Base-by-base conservation (phyloP, 2,329 filamentous ascomycete species). In the Botrytis sinoallii region DNA sequence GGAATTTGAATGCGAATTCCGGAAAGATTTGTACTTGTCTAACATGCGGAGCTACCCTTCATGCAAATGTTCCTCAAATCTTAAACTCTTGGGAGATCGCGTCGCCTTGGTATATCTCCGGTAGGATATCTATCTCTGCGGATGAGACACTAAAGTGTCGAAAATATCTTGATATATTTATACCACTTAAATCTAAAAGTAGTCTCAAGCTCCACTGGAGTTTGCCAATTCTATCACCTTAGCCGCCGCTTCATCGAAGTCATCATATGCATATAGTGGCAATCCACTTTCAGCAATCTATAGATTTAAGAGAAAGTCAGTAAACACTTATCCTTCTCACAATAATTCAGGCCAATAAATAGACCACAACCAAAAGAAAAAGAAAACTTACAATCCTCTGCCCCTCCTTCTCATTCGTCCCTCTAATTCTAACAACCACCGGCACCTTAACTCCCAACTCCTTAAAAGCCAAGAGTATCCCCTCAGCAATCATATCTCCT, bases 401-500 rank as follows among this genome's bases (percentile, higher is more conserved):
- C 12, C 92, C 93, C 76, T 88, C 84, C 77, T 87, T 86, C 83
- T 95, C 92, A 77, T 92, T 93, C 22, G 92, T 94, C 12, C 93
- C 92, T 75, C 92, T 85, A 75, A 95, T 86, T 76, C 93, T 86
- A 44, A 95, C 92, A n/a, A 95, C 91, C 0, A 95, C 91, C 0
- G 92, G 92, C 2, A 92, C 85, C n/a, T 81, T 83, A 78, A 92
- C 86, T 14, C 88, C 84, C 71, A 94, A 81, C 79, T 94, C 90
- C 75, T 87, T 85, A 79, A 94, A 94, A 1, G 92, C 92, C 77
- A 93, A 79, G 40, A 95, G 85, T 67, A 95, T 88, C 0, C 92
- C 92, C 73, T 90, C 86, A 0, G 93, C 93, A 81, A 95, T 95
- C 92, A 95, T 94, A 77, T 94, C 92, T 52, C 92, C 92, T 74